These are phyloP conservation scores for Linnemannia hyalina DNA, from an alignment of 192 early-diverging fungal genomes.

Conservation along the genomic window DNA sequence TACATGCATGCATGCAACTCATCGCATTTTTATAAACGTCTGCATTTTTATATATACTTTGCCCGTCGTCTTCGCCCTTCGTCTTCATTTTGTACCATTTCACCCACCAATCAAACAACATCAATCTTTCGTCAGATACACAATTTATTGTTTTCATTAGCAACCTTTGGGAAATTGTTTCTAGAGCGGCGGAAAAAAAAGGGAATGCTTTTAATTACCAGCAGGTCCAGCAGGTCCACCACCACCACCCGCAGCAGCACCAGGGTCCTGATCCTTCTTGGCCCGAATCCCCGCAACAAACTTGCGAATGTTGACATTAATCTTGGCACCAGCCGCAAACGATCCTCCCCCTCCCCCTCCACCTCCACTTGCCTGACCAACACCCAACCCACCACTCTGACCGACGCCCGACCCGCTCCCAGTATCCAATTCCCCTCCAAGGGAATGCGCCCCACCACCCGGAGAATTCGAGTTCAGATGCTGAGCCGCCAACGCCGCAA, in stretches of 20 bases:
- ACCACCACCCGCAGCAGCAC: not conserved
- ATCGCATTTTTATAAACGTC: too few relatives aligned
- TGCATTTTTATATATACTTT: too few relatives aligned
- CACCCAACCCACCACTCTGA: conserved; percentile 12
- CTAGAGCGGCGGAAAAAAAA: too few relatives aligned
- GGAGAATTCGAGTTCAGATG: conserved; percentile 24
- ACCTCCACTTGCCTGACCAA: conserved; percentile 11
- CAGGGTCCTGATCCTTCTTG: conserved; percentile 38
- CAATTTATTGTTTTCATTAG: too few relatives aligned
- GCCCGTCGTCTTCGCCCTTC: too few relatives aligned
- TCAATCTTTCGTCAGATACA: too few relatives aligned
- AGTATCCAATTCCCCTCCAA: conserved; percentile 25
- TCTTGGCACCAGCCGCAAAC: conserved; percentile 41
- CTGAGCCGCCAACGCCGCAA: conserved; percentile 43
- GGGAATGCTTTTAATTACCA: conserved; percentile 3
- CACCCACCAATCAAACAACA: too few relatives aligned
- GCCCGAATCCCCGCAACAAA: conserved; percentile 55
- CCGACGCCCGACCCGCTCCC: not conserved
- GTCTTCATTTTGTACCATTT: too few relatives aligned
- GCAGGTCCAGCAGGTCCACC: not conserved
- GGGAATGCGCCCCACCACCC: not conserved
- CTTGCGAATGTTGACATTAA: conserved; percentile 57
- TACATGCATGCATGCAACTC: too few relatives aligned
- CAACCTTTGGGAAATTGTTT: too few relatives aligned
- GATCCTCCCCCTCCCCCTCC: conserved; percentile 14